Conservation (phyloP, 2,329 filamentous ascomycete genomes). For the Lachnellula hyalina region DNA sequence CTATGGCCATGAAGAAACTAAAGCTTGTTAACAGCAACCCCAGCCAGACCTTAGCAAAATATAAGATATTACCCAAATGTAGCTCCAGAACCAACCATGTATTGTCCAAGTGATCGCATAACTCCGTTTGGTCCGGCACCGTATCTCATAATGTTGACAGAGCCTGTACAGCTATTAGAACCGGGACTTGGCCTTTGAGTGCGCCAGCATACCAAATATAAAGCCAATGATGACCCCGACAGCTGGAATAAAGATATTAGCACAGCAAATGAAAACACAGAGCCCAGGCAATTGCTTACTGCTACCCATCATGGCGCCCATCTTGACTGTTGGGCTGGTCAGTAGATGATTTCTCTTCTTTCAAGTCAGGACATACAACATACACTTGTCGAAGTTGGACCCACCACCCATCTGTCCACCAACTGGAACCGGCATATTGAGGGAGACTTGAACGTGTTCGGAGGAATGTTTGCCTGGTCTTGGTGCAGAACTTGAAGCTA, state of each 20-base stretch:
- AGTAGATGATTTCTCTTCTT: constrained; percentile 27
- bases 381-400: constrained; percentile 68
- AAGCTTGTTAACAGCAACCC: constrained; percentile 15
- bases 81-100: constrained; percentile 90
- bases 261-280: not conserved
- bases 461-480: not conserved
- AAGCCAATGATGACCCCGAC: constrained; percentile 96
- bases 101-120: constrained; percentile 90
- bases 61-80: constrained; percentile 75
- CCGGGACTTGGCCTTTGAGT: not conserved
- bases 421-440: constrained; percentile 41
- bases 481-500: not conserved
- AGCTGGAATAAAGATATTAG: constrained; percentile 47
- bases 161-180: constrained; percentile 49
- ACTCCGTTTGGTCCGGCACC: constrained; percentile 91
- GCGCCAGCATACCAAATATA: constrained; percentile 69
- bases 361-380: constrained; percentile 20
- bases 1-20: constrained; percentile 97
- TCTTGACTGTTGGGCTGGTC: constrained; percentile 65
- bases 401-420: constrained; percentile 50
- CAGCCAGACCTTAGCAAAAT: not conserved
- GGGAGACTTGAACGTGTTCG: not conserved
- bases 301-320: constrained; percentile 97
- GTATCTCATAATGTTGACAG: constrained; percentile 91
- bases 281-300: constrained; percentile 56